Conservation (phyloP, 306 rosid genomes). For the Ormosia semicastrata region DNA sequence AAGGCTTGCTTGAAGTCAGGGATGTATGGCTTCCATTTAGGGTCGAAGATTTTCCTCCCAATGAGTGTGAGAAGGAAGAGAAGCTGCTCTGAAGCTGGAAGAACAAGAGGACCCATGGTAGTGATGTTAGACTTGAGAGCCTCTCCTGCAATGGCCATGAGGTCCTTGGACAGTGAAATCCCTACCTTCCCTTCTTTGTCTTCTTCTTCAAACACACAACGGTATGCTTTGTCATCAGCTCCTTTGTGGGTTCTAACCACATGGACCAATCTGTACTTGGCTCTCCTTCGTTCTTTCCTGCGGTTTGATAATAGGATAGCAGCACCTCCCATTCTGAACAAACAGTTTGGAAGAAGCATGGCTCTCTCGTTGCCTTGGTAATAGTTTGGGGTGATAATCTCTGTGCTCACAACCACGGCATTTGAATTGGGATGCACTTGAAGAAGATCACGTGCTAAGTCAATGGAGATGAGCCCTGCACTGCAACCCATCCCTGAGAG, state of each 20-base stretch:
- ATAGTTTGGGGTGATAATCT: slow-evolving; percentile 85
- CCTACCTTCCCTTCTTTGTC: slow-evolving; percentile 90
- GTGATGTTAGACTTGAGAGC: slow-evolving; percentile 91
- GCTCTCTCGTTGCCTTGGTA: slow-evolving; percentile 95
- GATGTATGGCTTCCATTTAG: slow-evolving; percentile 93
- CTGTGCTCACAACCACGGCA: slow-evolving; percentile 83
- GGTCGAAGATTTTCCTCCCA: slow-evolving; percentile 77
- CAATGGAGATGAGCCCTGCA: slow-evolving; percentile 83
- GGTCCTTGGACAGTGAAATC: slow-evolving; percentile 72
- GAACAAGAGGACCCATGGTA: slow-evolving; percentile 89
- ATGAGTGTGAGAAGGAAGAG: slow-evolving; percentile 71
- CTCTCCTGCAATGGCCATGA: slow-evolving; percentile 98
- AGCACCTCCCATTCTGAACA: slow-evolving; percentile 97
- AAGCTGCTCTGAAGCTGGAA: slow-evolving; percentile 92
- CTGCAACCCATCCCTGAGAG: slow-evolving; percentile 98
- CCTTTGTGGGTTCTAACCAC: slow-evolving; percentile 90
- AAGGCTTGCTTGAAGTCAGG: slow-evolving; percentile 94
- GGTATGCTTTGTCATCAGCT: slow-evolving; percentile 71
- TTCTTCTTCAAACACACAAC: slow-evolving; percentile 81
- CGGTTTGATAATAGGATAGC: slow-evolving; percentile 77
- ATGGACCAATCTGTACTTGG: slow-evolving; percentile 76
- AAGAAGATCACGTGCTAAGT: slow-evolving; percentile 87
- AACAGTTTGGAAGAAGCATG: slow-evolving; percentile 90
- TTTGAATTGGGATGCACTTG: slow-evolving; percentile 90
- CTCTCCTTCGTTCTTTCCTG: slow-evolving; percentile 45